These are phyloP conservation scores for Aspergillus pseudotamarii DNA, from an alignment of 2,329 filamentous ascomycete genomes.

Conservation along the genomic window DNA sequence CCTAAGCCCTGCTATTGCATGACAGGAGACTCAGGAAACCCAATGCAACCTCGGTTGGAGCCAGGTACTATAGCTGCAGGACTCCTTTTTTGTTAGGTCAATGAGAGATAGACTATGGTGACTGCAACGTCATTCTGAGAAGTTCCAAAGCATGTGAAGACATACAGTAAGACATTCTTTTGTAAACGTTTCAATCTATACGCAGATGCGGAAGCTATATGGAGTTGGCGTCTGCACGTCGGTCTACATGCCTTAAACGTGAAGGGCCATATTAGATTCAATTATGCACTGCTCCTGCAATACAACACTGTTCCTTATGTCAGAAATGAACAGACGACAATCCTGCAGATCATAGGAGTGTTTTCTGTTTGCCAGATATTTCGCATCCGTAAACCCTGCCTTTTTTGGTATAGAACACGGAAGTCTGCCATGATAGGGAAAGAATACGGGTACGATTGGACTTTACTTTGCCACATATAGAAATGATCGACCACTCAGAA, in stretches of 20 bases:
- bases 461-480: neutral
- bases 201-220: neutral
- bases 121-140: too few relatives aligned
- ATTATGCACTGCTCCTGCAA: neutral
- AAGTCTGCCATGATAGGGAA: neutral
- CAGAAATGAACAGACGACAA: neutral
- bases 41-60: too few relatives aligned
- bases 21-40: too few relatives aligned
- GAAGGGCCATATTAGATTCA: neutral
- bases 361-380: neutral
- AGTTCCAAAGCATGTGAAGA: neutral
- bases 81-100: too few relatives aligned
- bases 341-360: neutral
- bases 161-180: neutral
- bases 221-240: too few relatives aligned
- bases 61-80: too few relatives aligned
- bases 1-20: neutral
- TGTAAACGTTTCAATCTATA: neutral
- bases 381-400: neutral
- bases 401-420: neutral
- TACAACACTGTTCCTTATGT: neutral
- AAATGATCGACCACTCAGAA: neutral
- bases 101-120: neutral
- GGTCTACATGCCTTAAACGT: too few relatives aligned
- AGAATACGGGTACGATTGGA: neutral